Base-by-base conservation (phyloP, 202 grass and related monocot species). In the Schoenoplectus triqueter region DNA sequence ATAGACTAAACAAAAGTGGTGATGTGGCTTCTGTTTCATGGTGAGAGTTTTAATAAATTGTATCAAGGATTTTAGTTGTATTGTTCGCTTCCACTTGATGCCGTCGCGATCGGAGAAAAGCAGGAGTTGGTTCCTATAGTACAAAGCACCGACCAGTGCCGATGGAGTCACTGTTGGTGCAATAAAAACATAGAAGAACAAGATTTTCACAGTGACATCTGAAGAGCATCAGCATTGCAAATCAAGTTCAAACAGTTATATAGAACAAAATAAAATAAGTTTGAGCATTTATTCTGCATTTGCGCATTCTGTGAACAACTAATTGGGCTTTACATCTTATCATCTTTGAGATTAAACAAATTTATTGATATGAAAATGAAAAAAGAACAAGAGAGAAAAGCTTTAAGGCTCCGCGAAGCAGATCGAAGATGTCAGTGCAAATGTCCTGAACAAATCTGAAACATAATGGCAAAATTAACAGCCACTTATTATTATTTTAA, bases 1-100 rank as follows among this genome's bases (percentile, higher is more conserved):
- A 6, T 51, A 50, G 13, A 56, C 52, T 40, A 39, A 75, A 10
- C 44, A 72, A 10, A 55, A 78, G 2, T 60, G 74, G 19, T 42
- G 74, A 78, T 78, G 51, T 78, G 74, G 54, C 31, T 31, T 19
- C 13, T 61, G 54, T 59, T 40, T 78, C 52, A 60, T 31, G 70
- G 22, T 59, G 22, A 78, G 22, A 4, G 14, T 44, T 60, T 78
- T 57, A 21, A 31, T 31, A 31, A 31, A 31, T 57, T 3, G 51
- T 77, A 57, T n/a, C 31, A 31, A 31, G 31, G 31, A 31, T 31
- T 31, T 31, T 31, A 3, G 21, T 18, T 73, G 47, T 47, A 13
- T 10, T 52, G 17, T 51, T 73, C 21, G 45, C 47, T 73, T 51
- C 8, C 70, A 73, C 70, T 45, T 18, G 44, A 61, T 61, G 31